These are phyloP conservation scores for Stachybotrys chartarum DNA, from an alignment of 2,329 filamentous ascomycete genomes.

Conservation along the genomic window DNA sequence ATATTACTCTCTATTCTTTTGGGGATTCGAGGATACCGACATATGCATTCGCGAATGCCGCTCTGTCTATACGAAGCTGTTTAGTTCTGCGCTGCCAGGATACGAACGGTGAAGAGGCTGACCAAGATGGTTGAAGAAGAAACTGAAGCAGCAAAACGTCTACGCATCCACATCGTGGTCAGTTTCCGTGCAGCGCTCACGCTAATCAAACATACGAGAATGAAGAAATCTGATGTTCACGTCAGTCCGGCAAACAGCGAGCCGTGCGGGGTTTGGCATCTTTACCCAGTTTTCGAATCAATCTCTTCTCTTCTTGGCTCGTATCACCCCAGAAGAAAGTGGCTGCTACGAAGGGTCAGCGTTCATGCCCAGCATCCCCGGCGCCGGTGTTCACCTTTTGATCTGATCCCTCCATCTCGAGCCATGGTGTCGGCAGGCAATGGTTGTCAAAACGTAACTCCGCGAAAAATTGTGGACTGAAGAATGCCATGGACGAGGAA, in stretches of 20 bases:
- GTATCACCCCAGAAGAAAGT: neutral
- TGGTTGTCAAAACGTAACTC: neutral
- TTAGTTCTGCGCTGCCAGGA: neutral
- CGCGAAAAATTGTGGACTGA: too few species aligned
- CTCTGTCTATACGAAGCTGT: conserved; percentile 6
- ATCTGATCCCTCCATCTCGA: neutral
- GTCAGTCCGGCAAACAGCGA: neutral
- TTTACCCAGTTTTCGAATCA: neutral
- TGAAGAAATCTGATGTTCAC: conserved; percentile 20
- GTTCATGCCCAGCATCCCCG: neutral
- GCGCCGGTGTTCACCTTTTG: neutral
- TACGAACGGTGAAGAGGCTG: neutral
- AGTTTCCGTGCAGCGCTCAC: neutral
- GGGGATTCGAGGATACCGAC: conserved; percentile 2
- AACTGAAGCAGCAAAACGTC: conserved; percentile 26
- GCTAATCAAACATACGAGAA: conserved; percentile 10
- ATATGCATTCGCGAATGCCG: conserved; percentile 32
- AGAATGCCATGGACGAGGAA: too few species aligned
- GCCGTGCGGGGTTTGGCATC: neutral
- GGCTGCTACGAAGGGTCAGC: neutral
- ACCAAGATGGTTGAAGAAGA: conserved; percentile 31
- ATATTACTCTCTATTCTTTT: too few species aligned
- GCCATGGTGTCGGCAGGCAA: neutral
- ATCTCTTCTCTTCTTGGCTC: neutral
- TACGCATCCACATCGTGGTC: neutral